Percentiles rank a stretch among this genome's conserved stretches.
Conservation (phyloP, 176 grass and related monocot species). For the Areca catechu region DNA sequence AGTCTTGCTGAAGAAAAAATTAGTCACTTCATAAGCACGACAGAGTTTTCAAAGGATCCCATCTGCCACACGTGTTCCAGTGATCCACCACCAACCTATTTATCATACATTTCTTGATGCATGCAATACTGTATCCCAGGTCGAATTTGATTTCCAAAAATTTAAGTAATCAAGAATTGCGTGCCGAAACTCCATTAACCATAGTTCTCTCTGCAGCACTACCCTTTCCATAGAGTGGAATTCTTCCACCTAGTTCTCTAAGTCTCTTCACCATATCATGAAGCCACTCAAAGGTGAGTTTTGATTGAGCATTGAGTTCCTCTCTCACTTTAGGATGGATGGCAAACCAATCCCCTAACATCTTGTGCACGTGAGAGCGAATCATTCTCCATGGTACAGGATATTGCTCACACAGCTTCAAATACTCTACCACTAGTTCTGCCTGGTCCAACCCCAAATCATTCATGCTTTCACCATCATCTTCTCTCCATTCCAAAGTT, state of each 20-base stretch:
- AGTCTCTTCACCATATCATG: constrained; percentile 81
- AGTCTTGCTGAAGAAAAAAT: too few relatives aligned
- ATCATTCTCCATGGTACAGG: constrained; percentile 97
- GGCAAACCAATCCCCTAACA: constrained; percentile 84
- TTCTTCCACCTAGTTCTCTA: constrained; percentile 53
- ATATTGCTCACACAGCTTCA: constrained; percentile 81
- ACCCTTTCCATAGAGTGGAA: constrained; percentile 41
- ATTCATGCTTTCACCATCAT: constrained; percentile 25
- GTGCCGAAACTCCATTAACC: constrained; percentile 13
- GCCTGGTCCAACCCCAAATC: constrained; percentile 49
- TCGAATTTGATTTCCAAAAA: too few relatives aligned
- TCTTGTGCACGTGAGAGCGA: constrained; percentile 86
- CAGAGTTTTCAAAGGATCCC: too few relatives aligned
- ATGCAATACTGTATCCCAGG: too few relatives aligned
- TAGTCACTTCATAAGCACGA: too few relatives aligned
- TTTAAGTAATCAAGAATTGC: constrained; percentile 19
- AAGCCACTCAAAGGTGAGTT: constrained; percentile 73
- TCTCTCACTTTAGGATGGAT: constrained; percentile 79
- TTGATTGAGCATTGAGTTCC: constrained; percentile 74
- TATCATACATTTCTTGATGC: too few relatives aligned
- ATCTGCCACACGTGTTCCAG: too few relatives aligned
- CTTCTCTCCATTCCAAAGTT: constrained; percentile 59
- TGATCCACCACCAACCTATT: too few relatives aligned
- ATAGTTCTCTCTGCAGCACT: not conserved
- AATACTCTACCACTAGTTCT: constrained; percentile 69